Base-by-base conservation (phyloP, 129 eudicot genomes). In the sunflower (Helianthus annuus) region DNA sequence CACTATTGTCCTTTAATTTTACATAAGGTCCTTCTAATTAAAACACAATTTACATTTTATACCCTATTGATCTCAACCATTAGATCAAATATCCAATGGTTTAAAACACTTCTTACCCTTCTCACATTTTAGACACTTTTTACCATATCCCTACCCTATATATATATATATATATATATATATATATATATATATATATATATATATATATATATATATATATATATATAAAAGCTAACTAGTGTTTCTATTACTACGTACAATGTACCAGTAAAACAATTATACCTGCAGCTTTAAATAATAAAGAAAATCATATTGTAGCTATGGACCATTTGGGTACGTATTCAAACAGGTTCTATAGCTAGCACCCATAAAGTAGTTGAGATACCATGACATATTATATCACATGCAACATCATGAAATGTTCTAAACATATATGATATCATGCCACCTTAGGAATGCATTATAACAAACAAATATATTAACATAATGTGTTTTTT, bases 251-350 rank as follows among this genome's bases (percentile, higher is more conserved):
- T 38, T 55, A 72, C 80, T 46, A 78, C 80, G 79, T 69, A 66
- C 68, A 55, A 68, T 66, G 78, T 53, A 77, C 69, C 76, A 75
- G 57, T 76, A 64, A 65, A 70, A 74, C 77, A 49, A 79, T 76
- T 77, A 82, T 78, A 78, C 64, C 72, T 34, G 72, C 76, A 73
- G 75, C 74, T 82, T 72, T 65, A 58, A 78, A 69, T 46, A 76
- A 78, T 63, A 70, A 80, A 65, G 64, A 70, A 75, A 72, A 45
- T 66, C 8, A 53, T 44, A 44, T 27, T 39, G 10, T 66, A 63
- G 36, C 49, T 29, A 69, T 75, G 84, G 77, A 80, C 84, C 76
- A 80, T 80, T 60, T 65, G 49, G 68, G n/a, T n/a, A n/a, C n/a
- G 72, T 24, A 56, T 71, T 73, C 67, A 57, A 53, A 71, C 69